These are phyloP conservation scores for Colletotrichum filicis DNA, from an alignment of 2,329 filamentous ascomycete genomes.

Conservation along the genomic window DNA sequence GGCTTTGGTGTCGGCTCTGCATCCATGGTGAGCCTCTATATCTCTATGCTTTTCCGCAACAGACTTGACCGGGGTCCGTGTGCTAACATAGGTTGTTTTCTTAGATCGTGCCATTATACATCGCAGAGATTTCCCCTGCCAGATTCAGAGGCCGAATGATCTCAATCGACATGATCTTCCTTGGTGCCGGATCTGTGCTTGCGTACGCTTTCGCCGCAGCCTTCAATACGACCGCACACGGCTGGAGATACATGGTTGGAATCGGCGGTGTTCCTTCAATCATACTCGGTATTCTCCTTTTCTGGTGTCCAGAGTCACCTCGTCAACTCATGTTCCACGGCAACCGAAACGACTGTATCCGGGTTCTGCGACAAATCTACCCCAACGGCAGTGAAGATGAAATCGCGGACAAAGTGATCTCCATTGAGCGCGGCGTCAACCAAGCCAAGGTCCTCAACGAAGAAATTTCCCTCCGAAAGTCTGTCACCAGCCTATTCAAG, in stretches of 20 bases:
- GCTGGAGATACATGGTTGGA: constrained; percentile 36
- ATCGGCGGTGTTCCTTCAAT: constrained; percentile 36
- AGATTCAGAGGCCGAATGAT: constrained; percentile 40
- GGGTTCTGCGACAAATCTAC: neutral
- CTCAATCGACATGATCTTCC: constrained; percentile 39
- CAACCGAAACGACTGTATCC: constrained; percentile 45
- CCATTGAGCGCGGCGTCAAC: constrained; percentile 16
- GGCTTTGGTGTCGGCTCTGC: constrained; percentile 55
- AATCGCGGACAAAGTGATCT: constrained; percentile 41
- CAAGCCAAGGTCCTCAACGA: constrained; percentile 16
- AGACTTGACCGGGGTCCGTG: too few species aligned
- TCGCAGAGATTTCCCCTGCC: constrained; percentile 39
- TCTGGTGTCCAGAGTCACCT: constrained; percentile 29
- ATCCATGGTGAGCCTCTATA: constrained; percentile 47
- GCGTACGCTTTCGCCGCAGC: constrained; percentile 44
- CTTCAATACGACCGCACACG: constrained; percentile 45
- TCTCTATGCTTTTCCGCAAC: neutral
- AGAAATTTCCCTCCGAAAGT: constrained; percentile 29
- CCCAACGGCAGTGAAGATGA: constrained; percentile 37
- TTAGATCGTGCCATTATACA: constrained; percentile 37
- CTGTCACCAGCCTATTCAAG: constrained; percentile 44
- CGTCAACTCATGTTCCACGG: constrained; percentile 40
- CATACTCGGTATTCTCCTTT: constrained; percentile 33
- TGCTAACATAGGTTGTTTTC: too few species aligned
- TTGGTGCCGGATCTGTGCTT: constrained; percentile 37